Evolutionary conservation across 2,329 filamentous ascomycete genomes (phyloP), one percentile per base, ranked within the genome.

Genomic region (Aspergillus hiratsukae): DNA sequence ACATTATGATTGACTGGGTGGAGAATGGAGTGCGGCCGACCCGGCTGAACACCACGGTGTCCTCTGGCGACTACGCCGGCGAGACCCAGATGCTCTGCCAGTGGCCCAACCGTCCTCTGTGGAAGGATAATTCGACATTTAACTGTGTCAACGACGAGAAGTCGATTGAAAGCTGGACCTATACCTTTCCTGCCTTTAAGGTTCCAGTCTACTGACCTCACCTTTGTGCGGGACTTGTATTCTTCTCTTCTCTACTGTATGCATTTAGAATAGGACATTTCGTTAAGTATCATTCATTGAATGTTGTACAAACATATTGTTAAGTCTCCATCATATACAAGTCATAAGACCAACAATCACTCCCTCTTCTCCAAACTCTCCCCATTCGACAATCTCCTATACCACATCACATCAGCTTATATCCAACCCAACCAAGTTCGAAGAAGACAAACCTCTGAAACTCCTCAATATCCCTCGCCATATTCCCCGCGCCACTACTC

Each of bases 1-100:
- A 73, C 60, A 73, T 66, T 1, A 68, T 81, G 61, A 78, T 84
- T 50, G 70, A 80, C 54, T 83, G 80, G 81, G 80, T 81, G 0
- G 80, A 83, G 70, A 75, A 78, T 11, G 78, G 75, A 2, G 65
- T 73, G 4, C 74, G 71, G 48, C 80, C 81, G 1, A 69, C 65
- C 8, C 75, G 69, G 0, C 62, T 83, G 40, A 78, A 78, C 45
- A 77, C 73, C 1, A 77, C 75, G 1, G 68, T 70, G 7, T 63
- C 66, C 9, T 64, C 66, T 3, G 69, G 74, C 59, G 35, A 60
- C 8, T 66, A 71, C 23, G 54, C 58, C 14, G 70, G 70, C 1
- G 64, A 72, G 59, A 72, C 64, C 3, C 67, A 70, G 59, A 66
- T 68, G 68, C 60, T 73, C 21, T 73, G 71, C 57, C 68, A 68